phyloP scores from a whole-genome alignment of 1,284 basidiomycete species.

The Neotropicomus parvogracilis region DNA sequence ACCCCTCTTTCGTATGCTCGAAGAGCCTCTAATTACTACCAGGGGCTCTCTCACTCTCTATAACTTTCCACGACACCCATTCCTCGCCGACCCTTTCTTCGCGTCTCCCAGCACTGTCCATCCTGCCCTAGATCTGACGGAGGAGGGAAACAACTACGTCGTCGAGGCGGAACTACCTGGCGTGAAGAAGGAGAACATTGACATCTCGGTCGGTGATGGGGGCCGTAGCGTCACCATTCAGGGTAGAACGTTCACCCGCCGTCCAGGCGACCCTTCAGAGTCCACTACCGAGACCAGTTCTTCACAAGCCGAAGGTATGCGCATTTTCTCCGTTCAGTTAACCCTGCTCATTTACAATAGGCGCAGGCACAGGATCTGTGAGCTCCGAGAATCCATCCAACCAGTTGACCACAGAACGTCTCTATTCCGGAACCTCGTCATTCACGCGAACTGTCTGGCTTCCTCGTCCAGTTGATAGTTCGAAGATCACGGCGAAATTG shows the following conservation, averaged over 20 bases:
- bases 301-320: slow-evolving; percentile 18
- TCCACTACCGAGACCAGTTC: slow-evolving; percentile 12
- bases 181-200: slow-evolving; percentile 72
- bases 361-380: slow-evolving; percentile 21
- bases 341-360: background rate
- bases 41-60: slow-evolving; percentile 38
- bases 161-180: slow-evolving; percentile 77
- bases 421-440: slow-evolving; percentile 48
- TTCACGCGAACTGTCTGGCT: slow-evolving; percentile 72
- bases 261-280: slow-evolving; percentile 23
- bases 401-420: slow-evolving; percentile 56
- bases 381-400: slow-evolving; percentile 37
- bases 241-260: slow-evolving; percentile 47
- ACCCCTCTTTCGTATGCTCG: slow-evolving; percentile 68
- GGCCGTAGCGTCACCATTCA: slow-evolving; percentile 70
- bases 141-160: slow-evolving; percentile 61
- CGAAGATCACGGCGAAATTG: slow-evolving; percentile 60
- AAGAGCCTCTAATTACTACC: slow-evolving; percentile 58
- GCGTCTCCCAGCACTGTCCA: slow-evolving; percentile 34
- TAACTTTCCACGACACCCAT: slow-evolving; percentile 31
- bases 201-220: slow-evolving; percentile 64
- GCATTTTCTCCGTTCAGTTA: background rate
- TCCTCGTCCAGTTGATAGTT: slow-evolving; percentile 57
- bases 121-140: slow-evolving; percentile 63
- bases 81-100: slow-evolving; percentile 54